Base-by-base conservation (phyloP, 2,329 filamentous ascomycete species). In the Fusarium kyushuense region DNA sequence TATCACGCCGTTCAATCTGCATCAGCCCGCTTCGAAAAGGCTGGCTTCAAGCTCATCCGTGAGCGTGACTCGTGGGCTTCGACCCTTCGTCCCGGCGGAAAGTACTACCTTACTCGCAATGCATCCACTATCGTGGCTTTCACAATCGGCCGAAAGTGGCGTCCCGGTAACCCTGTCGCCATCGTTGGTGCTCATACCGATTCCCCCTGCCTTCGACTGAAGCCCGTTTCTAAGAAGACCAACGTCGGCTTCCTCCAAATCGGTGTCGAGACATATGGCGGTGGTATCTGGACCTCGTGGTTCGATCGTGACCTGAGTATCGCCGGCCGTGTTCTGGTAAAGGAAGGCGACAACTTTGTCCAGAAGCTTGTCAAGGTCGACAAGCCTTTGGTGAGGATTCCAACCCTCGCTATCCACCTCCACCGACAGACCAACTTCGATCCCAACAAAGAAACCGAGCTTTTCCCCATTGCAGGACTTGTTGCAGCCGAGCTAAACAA, bases 161-260 rank as follows among this genome's bases (percentile, higher is more conserved):
- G 90, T 77, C 89, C 95, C 3, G 95, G 95, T 43, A 97, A 97
- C 79, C 90, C 94, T 11, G 90, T 97, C 68, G 87, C 92, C 78
- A 97, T 98, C 88, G 89, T 99, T 65, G 96, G 95, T 72, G 94
- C 96, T 38, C 95, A 99, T 81, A 98, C 96, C 61, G 96, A 99
- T 81, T 97, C 94, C 13, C 94, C 93, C 8, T 94, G 92, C 72
- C 87, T 99, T 49, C 90, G 95, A 62, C 84, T 99, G 78, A 99
- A 99, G 84, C 96, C 96, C 14, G 90, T 97, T 41, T 97, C 93
- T 76, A 97, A 95, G 82, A 96, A 95, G 82, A 87, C 88, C 75
- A 89, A 87, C 57, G 91, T 92, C 69, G 95, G 95, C 14, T 99
- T 96, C 79, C 81, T 97, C 67, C 96, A 99, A 81, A 90, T 99